These are phyloP conservation scores for Yarrowia bubula DNA, from an alignment of 805 yeast genomes.

Conservation along the genomic window DNA sequence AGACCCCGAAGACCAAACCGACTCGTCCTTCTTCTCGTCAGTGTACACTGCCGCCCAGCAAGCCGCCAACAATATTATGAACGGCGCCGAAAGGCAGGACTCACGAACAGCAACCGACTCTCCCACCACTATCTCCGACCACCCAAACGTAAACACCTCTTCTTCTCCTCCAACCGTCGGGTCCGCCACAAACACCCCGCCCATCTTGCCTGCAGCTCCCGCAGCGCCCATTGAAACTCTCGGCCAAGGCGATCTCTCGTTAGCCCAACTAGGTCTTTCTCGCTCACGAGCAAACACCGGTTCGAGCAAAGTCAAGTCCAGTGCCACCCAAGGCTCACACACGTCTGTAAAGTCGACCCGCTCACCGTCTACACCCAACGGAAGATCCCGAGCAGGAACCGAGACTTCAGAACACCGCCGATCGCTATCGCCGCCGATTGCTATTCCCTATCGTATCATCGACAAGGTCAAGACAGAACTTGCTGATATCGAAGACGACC, in stretches of 20 bases:
- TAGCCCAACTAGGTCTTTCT: conserved; percentile 33
- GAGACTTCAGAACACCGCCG: neutral
- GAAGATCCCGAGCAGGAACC: conserved; percentile 6
- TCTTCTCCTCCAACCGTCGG: neutral
- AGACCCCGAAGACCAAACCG: too few relatives aligned
- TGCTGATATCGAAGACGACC: conserved; percentile 6
- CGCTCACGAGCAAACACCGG: conserved; percentile 23
- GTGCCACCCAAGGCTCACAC: neutral
- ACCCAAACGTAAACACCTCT: conserved; percentile 2
- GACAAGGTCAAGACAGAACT: conserved; percentile 21
- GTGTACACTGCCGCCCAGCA: conserved; percentile 19
- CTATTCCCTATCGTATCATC: conserved; percentile 2
- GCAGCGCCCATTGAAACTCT: conserved; percentile 31
- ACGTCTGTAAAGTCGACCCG: neutral
- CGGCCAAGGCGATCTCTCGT: conserved; percentile 39
- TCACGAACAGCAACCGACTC: neutral
- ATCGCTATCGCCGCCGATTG: conserved; percentile 7
- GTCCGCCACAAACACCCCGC: neutral
- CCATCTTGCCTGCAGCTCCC: conserved; percentile 32
- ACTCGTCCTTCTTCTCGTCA: conserved; percentile 15
- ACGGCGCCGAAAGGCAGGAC: conserved; percentile 16
- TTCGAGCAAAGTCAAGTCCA: neutral
- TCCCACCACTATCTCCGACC: neutral
- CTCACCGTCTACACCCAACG: neutral
- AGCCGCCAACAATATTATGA: conserved; percentile 25